phyloP scores from a whole-genome alignment of 768 basidiomycete genomes.

The Infundibulicybe gibba region DNA sequence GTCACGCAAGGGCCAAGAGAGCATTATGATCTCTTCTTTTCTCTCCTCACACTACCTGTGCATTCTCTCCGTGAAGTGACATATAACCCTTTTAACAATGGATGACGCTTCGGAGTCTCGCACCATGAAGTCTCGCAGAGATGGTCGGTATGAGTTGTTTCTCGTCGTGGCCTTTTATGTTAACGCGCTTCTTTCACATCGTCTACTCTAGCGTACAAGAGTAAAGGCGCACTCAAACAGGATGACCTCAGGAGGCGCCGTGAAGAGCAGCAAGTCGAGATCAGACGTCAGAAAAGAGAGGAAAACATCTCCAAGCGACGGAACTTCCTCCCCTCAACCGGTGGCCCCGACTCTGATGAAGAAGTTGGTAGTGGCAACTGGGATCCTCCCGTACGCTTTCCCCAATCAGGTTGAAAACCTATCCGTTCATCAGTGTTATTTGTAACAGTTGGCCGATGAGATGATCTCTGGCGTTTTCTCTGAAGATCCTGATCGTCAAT shows the following conservation, averaged over 20 bases:
- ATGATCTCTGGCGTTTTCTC: slow-evolving; percentile 95
- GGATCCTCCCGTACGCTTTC: slow-evolving; percentile 69
- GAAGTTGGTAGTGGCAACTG: slow-evolving; percentile 68
- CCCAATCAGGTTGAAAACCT: slow-evolving; percentile 7
- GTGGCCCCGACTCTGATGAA: slow-evolving; percentile 84
- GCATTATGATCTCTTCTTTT: neutral
- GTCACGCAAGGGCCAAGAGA: neutral
- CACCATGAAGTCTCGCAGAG: slow-evolving; percentile 72
- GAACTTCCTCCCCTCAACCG: slow-evolving; percentile 76
- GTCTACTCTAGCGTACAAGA: slow-evolving; percentile 72
- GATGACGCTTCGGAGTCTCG: slow-evolving; percentile 51
- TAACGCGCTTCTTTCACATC: slow-evolving; percentile 28
- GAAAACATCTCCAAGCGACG: slow-evolving; percentile 98
- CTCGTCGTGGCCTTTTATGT: slow-evolving; percentile 19
- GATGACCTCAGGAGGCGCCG: slow-evolving; percentile 95
- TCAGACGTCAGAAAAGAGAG: slow-evolving; percentile 96
- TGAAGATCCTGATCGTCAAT: slow-evolving; percentile 85
- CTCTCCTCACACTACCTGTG: neutral
- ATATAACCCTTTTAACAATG: slow-evolving; percentile 19
- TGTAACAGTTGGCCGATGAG: slow-evolving; percentile 71
- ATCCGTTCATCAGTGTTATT: slow-evolving; percentile 9
- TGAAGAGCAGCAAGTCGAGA: slow-evolving; percentile 99
- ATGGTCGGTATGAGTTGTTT: slow-evolving; percentile 39
- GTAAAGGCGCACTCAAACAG: slow-evolving; percentile 83
- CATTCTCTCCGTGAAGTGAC: neutral